Evolutionary conservation across 192 early-diverging fungal species (phyloP), one percentile per base, ranked within the genome.

Genomic region (Phlyctochytrium arcticum): DNA sequence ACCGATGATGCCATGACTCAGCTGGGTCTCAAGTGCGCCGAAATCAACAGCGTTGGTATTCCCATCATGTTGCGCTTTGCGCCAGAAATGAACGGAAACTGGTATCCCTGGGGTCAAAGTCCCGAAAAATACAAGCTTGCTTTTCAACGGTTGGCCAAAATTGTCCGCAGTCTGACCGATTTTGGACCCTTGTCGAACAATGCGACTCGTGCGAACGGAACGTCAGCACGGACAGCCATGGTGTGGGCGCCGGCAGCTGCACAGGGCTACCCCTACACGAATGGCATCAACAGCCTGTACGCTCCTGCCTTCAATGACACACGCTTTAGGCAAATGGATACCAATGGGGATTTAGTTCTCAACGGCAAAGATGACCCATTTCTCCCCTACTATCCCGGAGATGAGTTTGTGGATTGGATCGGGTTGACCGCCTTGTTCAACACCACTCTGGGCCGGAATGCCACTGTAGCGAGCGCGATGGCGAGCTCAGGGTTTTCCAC

Each of bases 351-450:
- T 58, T 69, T 68, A 4, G 27, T 39, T 3, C 31, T 72, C 27
- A 59, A 76, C 54, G 54, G 48, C 10, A 21, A 69, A 30, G 79
- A 80, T 56, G 79, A 80, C 54, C 79, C 79, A 4, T 80, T 72
- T 37, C 32, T 60, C 3, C 79, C 79, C 6, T 80, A 74, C 65
- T 80, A 67, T 44, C 79, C 79, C 5, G 79, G 79, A 9, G 65
- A 69, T 34, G 73, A 55, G 23, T 77, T 54, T 36, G 79, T 80
- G 3, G 79, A 80, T 59, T 80, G 75, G 75, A 68, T 75, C 19
- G 79, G 73, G 15, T 57, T 77, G 6, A 62, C 67, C 15, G 46
- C 56, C n/a, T 46, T 65, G 27, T 75, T 54, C 55, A 61, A 65
- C 50, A 47, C 46, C 10, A n/a, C 57, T 6, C 33, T 62, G 24